These are phyloP conservation scores for Aegilops umbellulata DNA, from an alignment of 176 grass and related monocot genomes.

Conservation along the genomic window DNA sequence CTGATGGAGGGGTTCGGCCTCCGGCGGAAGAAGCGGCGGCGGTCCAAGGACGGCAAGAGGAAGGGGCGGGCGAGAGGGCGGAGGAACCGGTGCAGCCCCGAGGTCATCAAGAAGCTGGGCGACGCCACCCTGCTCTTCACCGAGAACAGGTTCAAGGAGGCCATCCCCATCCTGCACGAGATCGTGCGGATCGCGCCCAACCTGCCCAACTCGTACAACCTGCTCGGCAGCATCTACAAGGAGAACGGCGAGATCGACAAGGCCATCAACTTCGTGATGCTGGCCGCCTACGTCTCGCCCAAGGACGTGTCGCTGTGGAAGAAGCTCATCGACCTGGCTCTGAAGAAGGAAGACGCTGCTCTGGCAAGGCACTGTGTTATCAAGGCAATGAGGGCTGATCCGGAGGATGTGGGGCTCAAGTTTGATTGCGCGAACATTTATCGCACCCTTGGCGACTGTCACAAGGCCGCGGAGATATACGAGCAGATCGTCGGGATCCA, in stretches of 20 bases:
- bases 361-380: conserved; percentile 69
- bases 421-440: conserved; percentile 71
- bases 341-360: conserved; percentile 59
- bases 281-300: conserved; percentile 80
- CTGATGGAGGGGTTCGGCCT: conserved; percentile 85
- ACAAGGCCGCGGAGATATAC: conserved; percentile 79
- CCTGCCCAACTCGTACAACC: conserved; percentile 69
- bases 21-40: conserved; percentile 39
- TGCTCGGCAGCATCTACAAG: conserved; percentile 78
- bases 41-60: conserved; percentile 47
- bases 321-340: conserved; percentile 71
- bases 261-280: conserved; percentile 78
- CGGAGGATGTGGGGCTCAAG: conserved; percentile 74
- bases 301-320: conserved; percentile 87
- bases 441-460: conserved; percentile 51
- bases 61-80: conserved; percentile 73
- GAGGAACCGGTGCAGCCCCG: conserved; percentile 57
- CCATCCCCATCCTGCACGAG: conserved; percentile 79
- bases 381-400: conserved; percentile 89
- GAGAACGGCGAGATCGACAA: conserved; percentile 70
- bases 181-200: conserved; percentile 80
- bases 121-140: conserved; percentile 77
- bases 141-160: conserved; percentile 69
- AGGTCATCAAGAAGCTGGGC: conserved; percentile 71
- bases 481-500: conserved; percentile 64